A percentile compares a stretch with the other conserved stretches of the same genome.
These are phyloP conservation scores for Leptographium wingfieldii DNA, from an alignment of 2,329 filamentous ascomycete genomes.

Conservation along the genomic window DNA sequence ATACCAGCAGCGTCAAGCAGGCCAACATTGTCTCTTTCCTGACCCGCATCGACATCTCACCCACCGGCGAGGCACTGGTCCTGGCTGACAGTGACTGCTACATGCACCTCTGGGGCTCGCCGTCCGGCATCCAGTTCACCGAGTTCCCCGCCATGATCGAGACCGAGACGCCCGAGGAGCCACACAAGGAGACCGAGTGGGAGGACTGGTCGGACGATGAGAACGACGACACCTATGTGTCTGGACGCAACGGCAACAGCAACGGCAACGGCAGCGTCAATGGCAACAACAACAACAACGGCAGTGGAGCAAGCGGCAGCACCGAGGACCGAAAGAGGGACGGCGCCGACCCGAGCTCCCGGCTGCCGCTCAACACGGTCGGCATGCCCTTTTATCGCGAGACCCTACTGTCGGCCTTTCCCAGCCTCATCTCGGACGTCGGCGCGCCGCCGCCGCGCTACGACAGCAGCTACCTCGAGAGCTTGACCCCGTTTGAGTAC, in stretches of 20 bases:
- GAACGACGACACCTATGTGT: constrained; percentile 10
- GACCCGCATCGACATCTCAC: constrained; percentile 71
- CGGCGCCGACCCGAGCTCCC: no score
- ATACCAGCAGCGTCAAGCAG: constrained; percentile 74
- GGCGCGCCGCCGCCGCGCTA: constrained; percentile 69
- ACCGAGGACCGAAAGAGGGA: no score
- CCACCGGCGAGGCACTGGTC: constrained; percentile 75
- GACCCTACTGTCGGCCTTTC: constrained; percentile 77
- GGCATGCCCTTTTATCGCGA: constrained; percentile 94
- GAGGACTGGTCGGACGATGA: constrained; percentile 13
- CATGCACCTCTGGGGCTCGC: constrained; percentile 81
- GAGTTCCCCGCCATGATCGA: constrained; percentile 69
- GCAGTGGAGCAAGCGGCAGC: no score
- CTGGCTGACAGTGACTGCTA: constrained; percentile 67
- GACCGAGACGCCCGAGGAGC: constrained; percentile 53
- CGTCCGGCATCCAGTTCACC: constrained; percentile 73
- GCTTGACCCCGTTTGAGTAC: constrained; percentile 59
- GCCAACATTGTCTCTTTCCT: constrained; percentile 65
- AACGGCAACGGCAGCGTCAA: no score
- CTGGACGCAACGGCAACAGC: no score
- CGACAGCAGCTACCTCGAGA: constrained; percentile 56
- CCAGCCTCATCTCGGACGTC: constrained; percentile 68
- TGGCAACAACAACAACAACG: no score
- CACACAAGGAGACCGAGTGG: constrained; percentile 11
- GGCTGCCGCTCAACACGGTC: constrained; percentile 59